phyloP scores from a whole-genome alignment of 805 yeast species.

The Candida pini region DNA sequence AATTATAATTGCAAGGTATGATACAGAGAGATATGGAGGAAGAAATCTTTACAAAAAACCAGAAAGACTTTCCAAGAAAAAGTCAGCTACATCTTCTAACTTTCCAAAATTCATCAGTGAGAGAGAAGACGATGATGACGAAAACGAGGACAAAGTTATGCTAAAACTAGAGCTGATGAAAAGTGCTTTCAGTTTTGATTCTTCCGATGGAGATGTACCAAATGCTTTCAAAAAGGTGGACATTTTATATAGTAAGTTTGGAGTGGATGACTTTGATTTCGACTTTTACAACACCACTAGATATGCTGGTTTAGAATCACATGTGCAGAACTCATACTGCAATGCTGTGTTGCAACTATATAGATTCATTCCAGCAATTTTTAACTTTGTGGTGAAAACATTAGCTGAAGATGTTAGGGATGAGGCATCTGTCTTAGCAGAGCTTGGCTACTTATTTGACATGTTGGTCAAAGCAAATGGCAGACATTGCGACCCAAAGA shows the following conservation, averaged over 20 bases:
- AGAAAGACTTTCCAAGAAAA: conserved; percentile 29
- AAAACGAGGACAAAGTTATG: conserved; percentile 20
- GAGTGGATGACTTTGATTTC: conserved; percentile 92
- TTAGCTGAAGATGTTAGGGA: conserved; percentile 49
- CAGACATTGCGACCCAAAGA: conserved; percentile 72
- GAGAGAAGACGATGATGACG: conserved; percentile 30
- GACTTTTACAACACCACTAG: conserved; percentile 70
- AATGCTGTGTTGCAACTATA: conserved; percentile 78
- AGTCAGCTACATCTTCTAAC: conserved; percentile 13
- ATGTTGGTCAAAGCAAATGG: conserved; percentile 84
- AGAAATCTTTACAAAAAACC: conserved; percentile 45
- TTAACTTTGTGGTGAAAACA: conserved; percentile 54
- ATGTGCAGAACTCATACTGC: conserved; percentile 69
- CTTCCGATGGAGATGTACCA: conserved; percentile 45
- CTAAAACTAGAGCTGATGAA: conserved; percentile 13
- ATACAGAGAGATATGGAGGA: conserved; percentile 49
- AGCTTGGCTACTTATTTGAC: conserved; percentile 84
- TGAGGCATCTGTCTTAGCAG: conserved; percentile 55
- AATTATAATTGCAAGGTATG: conserved; percentile 44
- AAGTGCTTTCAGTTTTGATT: conserved; percentile 27
- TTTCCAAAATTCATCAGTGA: conserved; percentile 61
- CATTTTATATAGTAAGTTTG: conserved; percentile 81
- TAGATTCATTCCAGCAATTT: conserved; percentile 69
- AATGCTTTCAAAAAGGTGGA: conserved; percentile 70
- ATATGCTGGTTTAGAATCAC: conserved; percentile 85